Conservation (phyloP, 306 rosid genomes). For the Potentilla sterilis region DNA sequence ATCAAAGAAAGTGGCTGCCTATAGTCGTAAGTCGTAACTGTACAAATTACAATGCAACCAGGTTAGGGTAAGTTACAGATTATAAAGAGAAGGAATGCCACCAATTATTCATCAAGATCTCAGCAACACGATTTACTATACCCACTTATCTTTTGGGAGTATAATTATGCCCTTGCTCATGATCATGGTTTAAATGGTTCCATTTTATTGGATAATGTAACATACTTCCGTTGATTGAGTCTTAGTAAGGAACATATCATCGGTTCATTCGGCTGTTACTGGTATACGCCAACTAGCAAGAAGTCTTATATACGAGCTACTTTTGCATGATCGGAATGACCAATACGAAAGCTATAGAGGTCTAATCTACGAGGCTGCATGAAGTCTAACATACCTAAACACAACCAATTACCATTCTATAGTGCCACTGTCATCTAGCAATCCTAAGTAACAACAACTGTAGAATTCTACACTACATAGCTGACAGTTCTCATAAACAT, state of each 20-base stretch:
- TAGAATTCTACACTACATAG: not conserved
- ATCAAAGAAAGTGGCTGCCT: conserved; percentile 4
- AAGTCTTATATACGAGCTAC: not conserved
- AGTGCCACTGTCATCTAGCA: not conserved
- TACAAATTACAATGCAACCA: not conserved
- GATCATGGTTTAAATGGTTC: too few relatives aligned
- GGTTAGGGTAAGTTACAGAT: not conserved
- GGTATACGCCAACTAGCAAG: not conserved
- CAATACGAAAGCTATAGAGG: not conserved
- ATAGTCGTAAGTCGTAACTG: not conserved
- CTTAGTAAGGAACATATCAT: not conserved
- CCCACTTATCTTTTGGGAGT: too few relatives aligned
- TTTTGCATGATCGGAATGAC: not conserved
- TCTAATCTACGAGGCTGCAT: not conserved
- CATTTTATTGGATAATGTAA: too few relatives aligned
- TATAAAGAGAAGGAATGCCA: not conserved
- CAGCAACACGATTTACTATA: too few relatives aligned
- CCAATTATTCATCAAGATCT: not conserved
- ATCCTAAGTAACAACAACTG: not conserved
- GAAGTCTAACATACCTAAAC: not conserved
- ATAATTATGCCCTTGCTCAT: too few relatives aligned
- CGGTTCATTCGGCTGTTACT: not conserved
- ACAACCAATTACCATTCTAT: not conserved
- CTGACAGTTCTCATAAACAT: not conserved
- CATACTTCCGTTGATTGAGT: not conserved